Percentiles rank a stretch among this genome's conserved stretches.
phyloP scores from a whole-genome alignment of 2,329 filamentous ascomycete genomes.

The Pestalotiopsis sp. region DNA sequence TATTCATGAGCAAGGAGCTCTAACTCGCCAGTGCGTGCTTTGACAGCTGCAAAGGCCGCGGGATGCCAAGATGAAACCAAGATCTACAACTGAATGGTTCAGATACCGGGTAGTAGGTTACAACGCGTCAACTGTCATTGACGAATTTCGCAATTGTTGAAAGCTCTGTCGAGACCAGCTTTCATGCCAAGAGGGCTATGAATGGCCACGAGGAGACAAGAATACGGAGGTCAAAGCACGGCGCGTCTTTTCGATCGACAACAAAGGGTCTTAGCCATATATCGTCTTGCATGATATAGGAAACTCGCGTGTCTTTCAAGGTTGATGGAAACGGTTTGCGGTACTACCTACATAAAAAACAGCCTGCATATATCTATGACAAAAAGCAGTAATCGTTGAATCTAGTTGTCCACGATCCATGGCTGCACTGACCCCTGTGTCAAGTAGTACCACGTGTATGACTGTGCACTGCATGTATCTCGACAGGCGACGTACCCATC shows the following conservation, averaged over 20 bases:
- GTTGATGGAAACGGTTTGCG: too few relatives aligned
- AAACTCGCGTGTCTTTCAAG: too few relatives aligned
- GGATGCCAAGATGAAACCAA: not conserved
- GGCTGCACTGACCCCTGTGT: not conserved
- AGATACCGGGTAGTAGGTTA: not conserved
- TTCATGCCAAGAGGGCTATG: too few relatives aligned
- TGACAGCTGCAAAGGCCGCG: not conserved
- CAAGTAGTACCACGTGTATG: not conserved
- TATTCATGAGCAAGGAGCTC: constrained; percentile 24
- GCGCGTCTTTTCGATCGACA: too few relatives aligned
- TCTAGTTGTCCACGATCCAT: not conserved
- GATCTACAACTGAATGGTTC: not conserved
- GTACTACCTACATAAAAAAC: not conserved
- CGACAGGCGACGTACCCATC: not conserved
- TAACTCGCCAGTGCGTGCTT: not conserved
- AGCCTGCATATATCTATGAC: not conserved
- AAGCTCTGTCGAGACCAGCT: too few relatives aligned
- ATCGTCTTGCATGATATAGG: too few relatives aligned
- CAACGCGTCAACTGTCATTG: not conserved
- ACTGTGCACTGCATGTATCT: not conserved
- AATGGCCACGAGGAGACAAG: too few relatives aligned
- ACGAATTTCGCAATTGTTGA: not conserved
- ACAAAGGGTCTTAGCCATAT: too few relatives aligned
- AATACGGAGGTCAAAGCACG: too few relatives aligned
- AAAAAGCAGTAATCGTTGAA: not conserved